Conservation (phyloP, 371 early-diverging fungal genomes). For the Blakeslea trispora region DNA sequence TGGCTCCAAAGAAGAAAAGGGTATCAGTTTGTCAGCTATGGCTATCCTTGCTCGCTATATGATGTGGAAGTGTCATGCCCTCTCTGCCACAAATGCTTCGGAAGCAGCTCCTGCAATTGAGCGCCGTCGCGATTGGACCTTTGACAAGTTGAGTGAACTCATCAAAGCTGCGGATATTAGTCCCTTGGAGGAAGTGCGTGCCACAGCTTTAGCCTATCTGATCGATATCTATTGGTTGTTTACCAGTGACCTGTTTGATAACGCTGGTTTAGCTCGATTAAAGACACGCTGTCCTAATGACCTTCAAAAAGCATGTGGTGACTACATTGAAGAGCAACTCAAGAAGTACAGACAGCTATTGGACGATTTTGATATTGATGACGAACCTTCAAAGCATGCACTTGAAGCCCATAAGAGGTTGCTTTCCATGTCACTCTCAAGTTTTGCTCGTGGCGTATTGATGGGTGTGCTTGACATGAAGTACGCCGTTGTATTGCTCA, state of each 20-base stretch:
- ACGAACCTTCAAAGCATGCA: not conserved
- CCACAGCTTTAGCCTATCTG: constrained; percentile 44
- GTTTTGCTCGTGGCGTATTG: constrained; percentile 39
- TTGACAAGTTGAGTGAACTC: constrained; percentile 30
- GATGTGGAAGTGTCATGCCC: constrained; percentile 43
- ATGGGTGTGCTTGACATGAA: constrained; percentile 46
- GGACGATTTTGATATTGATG: constrained; percentile 8
- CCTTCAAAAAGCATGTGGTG: constrained; percentile 39
- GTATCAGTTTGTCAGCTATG: constrained; percentile 37
- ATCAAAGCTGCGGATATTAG: constrained; percentile 26
- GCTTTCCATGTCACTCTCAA: constrained; percentile 22
- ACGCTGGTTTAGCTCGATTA: constrained; percentile 31
- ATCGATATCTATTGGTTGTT: constrained; percentile 63
- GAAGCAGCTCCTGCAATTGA: constrained; percentile 24
- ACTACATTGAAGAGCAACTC: constrained; percentile 39
- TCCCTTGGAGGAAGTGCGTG: constrained; percentile 26
- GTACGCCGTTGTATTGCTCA: constrained; percentile 35
- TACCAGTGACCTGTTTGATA: constrained; percentile 51
- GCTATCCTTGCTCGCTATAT: constrained; percentile 44
- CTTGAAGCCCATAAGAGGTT: constrained; percentile 1
- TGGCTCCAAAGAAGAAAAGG: constrained; percentile 36
- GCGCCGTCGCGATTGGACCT: constrained; percentile 37
- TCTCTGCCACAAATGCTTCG: constrained; percentile 11
- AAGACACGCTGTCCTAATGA: constrained; percentile 39
- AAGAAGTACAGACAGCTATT: constrained; percentile 24